Base-by-base conservation (phyloP, 2,329 filamentous ascomycete species). In the Endoconidiophora laricicola region DNA sequence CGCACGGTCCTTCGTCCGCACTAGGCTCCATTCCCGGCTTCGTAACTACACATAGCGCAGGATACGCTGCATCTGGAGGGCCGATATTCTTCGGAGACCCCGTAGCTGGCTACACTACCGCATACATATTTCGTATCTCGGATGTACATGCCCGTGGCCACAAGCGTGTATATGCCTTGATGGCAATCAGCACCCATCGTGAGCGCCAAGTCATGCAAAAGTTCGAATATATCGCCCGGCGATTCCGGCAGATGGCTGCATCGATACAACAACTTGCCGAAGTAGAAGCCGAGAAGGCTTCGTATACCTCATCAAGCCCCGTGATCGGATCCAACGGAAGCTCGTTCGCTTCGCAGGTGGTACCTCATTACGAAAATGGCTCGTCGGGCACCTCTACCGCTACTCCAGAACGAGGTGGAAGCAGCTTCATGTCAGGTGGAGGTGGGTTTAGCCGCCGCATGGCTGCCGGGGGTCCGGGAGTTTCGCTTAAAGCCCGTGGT, bases 71-170 rank as follows among this genome's bases (percentile, higher is more conserved):
- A 1, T 76, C 76, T 2, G 78, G 78, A 2, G 78, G 78, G 0
- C 77, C 79, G 26, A 79, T 83, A 48, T 81, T 83, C 60, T 82
- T 83, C 53, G 79, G 79, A 26, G 79, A 83, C 57, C 70, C 76
- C 1, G 60, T 73, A 0, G 73, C 78, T 1, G 79, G 79, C 26
- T 82, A 81, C 62, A 83, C 79, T 0, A 83, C 78, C 0, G 79
- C 78, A 12, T 82, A 80, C 61, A 79, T 82, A 55, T 83, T 83
- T 58, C 78, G 79, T 23, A 79, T 83, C 40, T 74, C 78, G 5
- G 79, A 83, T 58, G 68, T 80, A 36, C 78, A 80, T 55, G 79
- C 79, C 12, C 74, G 79, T 10, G 79, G 79, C 3, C 75, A 80
- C 56, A 78, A 79, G 61, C 72, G 79, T n/a, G 74, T 81, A 10